phyloP scores from a whole-genome alignment of 129 eudicot species.

The Artemisia argyi region DNA sequence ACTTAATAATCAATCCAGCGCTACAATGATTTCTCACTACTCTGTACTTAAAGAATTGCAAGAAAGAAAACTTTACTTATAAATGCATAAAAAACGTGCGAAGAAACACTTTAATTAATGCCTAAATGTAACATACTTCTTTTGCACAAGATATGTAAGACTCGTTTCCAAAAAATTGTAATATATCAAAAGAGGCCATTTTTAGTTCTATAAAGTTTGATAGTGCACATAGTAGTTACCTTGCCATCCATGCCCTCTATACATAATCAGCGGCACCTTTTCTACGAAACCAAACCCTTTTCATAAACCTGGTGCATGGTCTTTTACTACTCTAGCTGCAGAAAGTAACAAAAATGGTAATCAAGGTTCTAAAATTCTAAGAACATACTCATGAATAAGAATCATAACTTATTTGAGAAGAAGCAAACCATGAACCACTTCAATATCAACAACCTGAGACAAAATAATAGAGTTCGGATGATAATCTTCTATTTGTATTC shows the following conservation, averaged over 20 bases:
- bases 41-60: too few species aligned
- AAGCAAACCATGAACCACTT: conserved; percentile 64
- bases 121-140: too few species aligned
- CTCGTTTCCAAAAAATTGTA: too few species aligned
- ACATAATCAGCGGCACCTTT: conserved; percentile 77
- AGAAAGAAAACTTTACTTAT: too few species aligned
- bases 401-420: neutral
- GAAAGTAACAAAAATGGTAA: conserved; percentile 8
- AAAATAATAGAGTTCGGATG: too few species aligned
- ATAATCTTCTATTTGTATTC: too few species aligned
- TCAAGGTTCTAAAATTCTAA: neutral
- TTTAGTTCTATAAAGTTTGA: neutral
- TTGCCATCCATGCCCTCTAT: conserved; percentile 90
- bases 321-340: conserved; percentile 93
- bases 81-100: too few species aligned
- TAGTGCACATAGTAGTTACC: conserved; percentile 37
- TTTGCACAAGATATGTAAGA: too few species aligned
- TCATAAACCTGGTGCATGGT: conserved; percentile 73
- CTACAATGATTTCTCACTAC: too few species aligned
- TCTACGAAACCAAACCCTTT: conserved; percentile 86
- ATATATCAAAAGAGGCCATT: too few species aligned
- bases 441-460: conserved; percentile 1
- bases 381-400: neutral
- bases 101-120: too few species aligned
- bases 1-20: too few species aligned